phyloP scores from a whole-genome alignment of 2,329 filamentous ascomycete genomes.

The Laburnicola sp. region DNA sequence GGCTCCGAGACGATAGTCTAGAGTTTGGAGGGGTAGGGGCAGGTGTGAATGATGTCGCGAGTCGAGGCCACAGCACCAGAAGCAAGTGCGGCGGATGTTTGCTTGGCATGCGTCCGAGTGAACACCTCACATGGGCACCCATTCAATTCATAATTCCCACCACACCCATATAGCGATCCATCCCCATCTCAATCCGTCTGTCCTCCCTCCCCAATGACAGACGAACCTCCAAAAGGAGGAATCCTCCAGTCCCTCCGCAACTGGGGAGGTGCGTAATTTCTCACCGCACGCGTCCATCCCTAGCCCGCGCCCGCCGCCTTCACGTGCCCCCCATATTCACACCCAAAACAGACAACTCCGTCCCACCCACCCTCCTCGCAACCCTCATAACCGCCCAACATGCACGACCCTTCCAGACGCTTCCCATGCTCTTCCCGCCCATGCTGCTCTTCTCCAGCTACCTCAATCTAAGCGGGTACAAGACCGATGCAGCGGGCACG shows the following conservation, averaged over 20 bases:
- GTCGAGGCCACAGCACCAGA: too few species aligned
- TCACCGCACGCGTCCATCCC: not conserved
- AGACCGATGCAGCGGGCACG: slow-evolving; percentile 65
- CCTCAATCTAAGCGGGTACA: slow-evolving; percentile 64
- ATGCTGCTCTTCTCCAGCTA: slow-evolving; percentile 68
- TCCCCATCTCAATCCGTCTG: not conserved
- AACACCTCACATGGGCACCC: too few species aligned
- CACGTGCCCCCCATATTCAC: slow-evolving; percentile 24
- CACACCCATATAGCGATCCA: not conserved
- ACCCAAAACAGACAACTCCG: slow-evolving; percentile 58
- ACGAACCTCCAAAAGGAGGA: slow-evolving; percentile 42
- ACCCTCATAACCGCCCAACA: slow-evolving; percentile 69
- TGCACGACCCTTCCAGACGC: slow-evolving; percentile 64
- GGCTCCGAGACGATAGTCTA: too few species aligned
- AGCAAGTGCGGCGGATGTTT: too few species aligned
- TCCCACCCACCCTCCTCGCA: slow-evolving; percentile 66
- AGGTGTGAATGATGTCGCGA: too few species aligned
- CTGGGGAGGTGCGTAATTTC: slow-evolving; percentile 55
- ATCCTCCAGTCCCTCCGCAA: slow-evolving; percentile 51
- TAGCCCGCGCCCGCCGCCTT: slow-evolving; percentile 1
- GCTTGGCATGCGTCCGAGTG: too few species aligned
- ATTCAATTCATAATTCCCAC: not conserved
- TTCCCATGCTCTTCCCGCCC: slow-evolving; percentile 70
- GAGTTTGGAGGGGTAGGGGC: too few species aligned
- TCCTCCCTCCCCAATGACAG: slow-evolving; percentile 41